These are phyloP conservation scores for Phialocephala subalpina DNA, from an alignment of 2,329 filamentous ascomycete genomes.

Conservation along the genomic window DNA sequence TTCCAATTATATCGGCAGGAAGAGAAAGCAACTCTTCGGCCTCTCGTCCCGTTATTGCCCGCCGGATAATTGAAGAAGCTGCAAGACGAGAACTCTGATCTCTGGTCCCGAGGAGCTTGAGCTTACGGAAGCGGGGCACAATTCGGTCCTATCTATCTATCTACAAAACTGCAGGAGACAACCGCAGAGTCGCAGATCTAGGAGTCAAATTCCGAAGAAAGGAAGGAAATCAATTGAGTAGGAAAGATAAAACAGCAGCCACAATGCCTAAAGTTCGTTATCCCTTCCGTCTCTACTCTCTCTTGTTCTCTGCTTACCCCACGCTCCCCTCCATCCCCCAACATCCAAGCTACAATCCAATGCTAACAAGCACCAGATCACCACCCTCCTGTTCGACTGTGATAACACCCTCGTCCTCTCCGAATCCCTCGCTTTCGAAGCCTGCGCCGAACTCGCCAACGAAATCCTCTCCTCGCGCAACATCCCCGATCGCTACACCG, in stretches of 20 bases:
- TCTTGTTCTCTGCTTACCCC: not conserved
- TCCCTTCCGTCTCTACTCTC: not conserved
- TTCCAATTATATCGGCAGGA: not conserved
- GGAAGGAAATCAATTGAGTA: not conserved
- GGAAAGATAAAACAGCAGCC: not conserved
- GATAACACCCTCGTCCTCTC: constrained; percentile 95
- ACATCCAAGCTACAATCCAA: not conserved
- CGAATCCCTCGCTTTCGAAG: constrained; percentile 90
- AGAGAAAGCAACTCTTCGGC: not conserved
- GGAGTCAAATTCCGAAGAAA: not conserved
- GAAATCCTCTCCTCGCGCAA: constrained; percentile 76
- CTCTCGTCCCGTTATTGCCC: constrained; percentile 9
- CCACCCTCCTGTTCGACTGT: constrained; percentile 77
- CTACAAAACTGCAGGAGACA: not conserved
- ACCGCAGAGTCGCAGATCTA: not conserved
- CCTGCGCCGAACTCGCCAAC: constrained; percentile 89
- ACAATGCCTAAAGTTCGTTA: constrained; percentile 26
- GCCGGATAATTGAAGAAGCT: constrained; percentile 13
- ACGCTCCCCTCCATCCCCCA: not conserved
- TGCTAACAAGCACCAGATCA: constrained; percentile 58
- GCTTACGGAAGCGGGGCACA: not conserved
- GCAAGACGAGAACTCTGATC: constrained; percentile 7
- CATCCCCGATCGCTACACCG: constrained; percentile 75
- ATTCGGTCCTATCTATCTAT: not conserved
- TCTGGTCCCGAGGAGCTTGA: not conserved